Conservation (phyloP, 805 yeast genomes). For the Sugiyamaella marilandica region DNA sequence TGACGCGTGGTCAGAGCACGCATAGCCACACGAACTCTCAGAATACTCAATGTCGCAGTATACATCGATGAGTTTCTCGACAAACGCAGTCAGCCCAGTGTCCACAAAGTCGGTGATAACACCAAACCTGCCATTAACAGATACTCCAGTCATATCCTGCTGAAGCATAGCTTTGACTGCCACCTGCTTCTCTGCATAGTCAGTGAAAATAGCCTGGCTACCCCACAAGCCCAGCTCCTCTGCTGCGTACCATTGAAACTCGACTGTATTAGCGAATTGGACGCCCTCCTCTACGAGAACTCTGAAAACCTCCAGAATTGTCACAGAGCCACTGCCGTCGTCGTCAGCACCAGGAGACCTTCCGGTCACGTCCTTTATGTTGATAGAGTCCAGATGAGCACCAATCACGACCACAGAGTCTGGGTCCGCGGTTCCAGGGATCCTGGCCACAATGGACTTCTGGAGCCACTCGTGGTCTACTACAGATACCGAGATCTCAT, state of each 20-base stretch:
- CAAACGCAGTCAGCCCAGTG: constrained; percentile 46
- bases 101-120: constrained; percentile 65
- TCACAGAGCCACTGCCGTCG: constrained; percentile 79
- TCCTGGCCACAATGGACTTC: constrained; percentile 60
- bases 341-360: constrained; percentile 92
- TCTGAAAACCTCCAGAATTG: constrained; percentile 67
- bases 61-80: constrained; percentile 52
- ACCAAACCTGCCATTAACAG: constrained; percentile 56
- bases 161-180: constrained; percentile 75
- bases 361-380: constrained; percentile 58
- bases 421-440: constrained; percentile 45
- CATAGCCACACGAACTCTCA: constrained; percentile 78
- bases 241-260: constrained; percentile 88
- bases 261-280: constrained; percentile 64
- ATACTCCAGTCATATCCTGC: constrained; percentile 87
- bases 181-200: constrained; percentile 40
- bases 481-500: constrained; percentile 33
- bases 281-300: constrained; percentile 43
- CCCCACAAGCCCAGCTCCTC: constrained; percentile 89
- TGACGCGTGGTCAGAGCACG: constrained; percentile 85
- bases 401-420: constrained; percentile 66
- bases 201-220: constrained; percentile 64
- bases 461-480: constrained; percentile 72
- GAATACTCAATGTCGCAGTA: constrained; percentile 62
- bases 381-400: constrained; percentile 79